Conservation (phyloP, 2,329 filamentous ascomycete genomes). For the Phoma herbarum region DNA sequence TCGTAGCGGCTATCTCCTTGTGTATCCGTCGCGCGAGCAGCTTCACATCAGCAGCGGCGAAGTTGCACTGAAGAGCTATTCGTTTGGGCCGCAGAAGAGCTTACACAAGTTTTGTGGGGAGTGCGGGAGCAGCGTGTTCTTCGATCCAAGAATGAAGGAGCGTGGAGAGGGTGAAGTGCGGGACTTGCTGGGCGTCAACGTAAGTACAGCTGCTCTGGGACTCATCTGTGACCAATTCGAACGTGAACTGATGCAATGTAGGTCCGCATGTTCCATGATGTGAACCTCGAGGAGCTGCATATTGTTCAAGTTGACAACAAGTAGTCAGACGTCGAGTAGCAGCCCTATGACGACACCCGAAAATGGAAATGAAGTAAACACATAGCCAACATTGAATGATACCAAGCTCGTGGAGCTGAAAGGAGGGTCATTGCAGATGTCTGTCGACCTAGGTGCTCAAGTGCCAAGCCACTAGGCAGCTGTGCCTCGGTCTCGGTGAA, state of each 20-base stretch:
- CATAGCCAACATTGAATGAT: background rate
- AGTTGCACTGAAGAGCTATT: conserved; percentile 32
- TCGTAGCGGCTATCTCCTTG: conserved; percentile 61
- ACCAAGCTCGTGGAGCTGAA: background rate
- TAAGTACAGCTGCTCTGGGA: conserved; percentile 21
- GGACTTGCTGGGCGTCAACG: conserved; percentile 42
- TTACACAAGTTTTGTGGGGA: conserved; percentile 40
- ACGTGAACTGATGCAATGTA: conserved; percentile 6
- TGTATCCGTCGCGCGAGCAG: conserved; percentile 44
- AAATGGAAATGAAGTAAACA: background rate
- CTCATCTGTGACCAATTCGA: background rate
- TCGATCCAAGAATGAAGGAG: conserved; percentile 37
- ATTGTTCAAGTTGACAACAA: conserved; percentile 35
- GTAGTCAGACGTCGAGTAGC: conserved; percentile 9
- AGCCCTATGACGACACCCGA: background rate
- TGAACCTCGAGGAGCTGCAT: conserved; percentile 37
- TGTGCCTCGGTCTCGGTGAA: conserved; percentile 44
- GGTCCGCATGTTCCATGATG: conserved; percentile 42
- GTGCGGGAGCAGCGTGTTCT: conserved; percentile 43
- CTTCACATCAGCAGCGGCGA: conserved; percentile 40
- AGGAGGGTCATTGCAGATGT: background rate
- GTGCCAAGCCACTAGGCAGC: conserved; percentile 35
- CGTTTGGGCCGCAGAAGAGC: conserved; percentile 37
- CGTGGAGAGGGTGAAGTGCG: conserved; percentile 25
- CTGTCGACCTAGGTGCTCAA: background rate